These are phyloP conservation scores for Phaeosphaeriaceae sp. DNA, from an alignment of 2,329 filamentous ascomycete genomes.

Conservation along the genomic window DNA sequence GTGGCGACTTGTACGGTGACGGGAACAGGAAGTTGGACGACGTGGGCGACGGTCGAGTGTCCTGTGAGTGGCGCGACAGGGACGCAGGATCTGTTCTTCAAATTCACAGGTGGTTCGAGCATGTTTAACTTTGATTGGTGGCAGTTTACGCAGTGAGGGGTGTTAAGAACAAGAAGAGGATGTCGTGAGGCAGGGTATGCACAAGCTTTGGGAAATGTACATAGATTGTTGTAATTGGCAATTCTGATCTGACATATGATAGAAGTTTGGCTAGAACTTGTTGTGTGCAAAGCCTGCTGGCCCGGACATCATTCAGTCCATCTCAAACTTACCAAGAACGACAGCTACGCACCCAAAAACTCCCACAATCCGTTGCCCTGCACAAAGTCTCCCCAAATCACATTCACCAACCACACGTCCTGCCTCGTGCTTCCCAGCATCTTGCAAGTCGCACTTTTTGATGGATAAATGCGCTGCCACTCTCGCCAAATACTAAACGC, in stretches of 20 bases:
- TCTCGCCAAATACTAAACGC: slow-evolving; percentile 95
- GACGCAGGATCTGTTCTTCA: slow-evolving; percentile 21
- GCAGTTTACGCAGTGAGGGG: slow-evolving; percentile 12
- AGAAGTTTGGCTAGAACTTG: too few relatives aligned
- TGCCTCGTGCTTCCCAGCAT: slow-evolving; percentile 72
- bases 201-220: too few relatives aligned
- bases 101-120: slow-evolving; percentile 14
- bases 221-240: too few relatives aligned
- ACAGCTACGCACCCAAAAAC: slow-evolving; percentile 54
- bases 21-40: slow-evolving; percentile 16
- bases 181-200: too few relatives aligned
- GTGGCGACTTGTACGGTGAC: slow-evolving; percentile 19
- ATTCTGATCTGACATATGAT: too few relatives aligned
- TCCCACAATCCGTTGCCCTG: slow-evolving; percentile 76
- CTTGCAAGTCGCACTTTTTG: slow-evolving; percentile 72
- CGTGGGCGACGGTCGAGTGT: slow-evolving; percentile 18
- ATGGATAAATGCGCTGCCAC: slow-evolving; percentile 89
- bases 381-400: slow-evolving; percentile 82
- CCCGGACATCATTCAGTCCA: neutral
- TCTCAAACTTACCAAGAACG: neutral
- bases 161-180: too few relatives aligned
- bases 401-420: slow-evolving; percentile 88
- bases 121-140: slow-evolving; percentile 25
- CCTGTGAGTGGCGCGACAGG: slow-evolving; percentile 19
- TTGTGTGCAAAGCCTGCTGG: too few relatives aligned